Conservation (phyloP, 768 basidiomycete species). For the Cystoderma amianthinum region DNA sequence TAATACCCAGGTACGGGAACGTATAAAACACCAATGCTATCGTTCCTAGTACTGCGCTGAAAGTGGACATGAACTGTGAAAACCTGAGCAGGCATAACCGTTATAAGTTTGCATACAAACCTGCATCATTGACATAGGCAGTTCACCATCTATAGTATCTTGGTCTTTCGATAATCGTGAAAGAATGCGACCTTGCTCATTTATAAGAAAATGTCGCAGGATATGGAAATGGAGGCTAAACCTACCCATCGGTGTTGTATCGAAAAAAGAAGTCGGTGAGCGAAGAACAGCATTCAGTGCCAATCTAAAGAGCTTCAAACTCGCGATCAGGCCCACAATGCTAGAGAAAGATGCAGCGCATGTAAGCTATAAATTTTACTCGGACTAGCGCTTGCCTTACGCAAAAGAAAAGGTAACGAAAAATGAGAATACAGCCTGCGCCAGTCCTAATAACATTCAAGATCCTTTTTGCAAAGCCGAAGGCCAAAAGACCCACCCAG, state of each 20-base stretch:
- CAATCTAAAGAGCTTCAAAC: conserved; percentile 44
- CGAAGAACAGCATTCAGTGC: conserved; percentile 51
- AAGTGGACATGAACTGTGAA: conserved; percentile 29
- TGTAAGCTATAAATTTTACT: background rate
- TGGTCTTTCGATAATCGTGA: conserved; percentile 58
- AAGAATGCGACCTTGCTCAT: conserved; percentile 54
- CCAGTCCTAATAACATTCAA: conserved; percentile 25
- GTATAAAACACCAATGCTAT: conserved; percentile 60
- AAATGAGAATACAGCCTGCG: conserved; percentile 46
- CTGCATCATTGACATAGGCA: conserved; percentile 41
- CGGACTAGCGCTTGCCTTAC: conserved; percentile 25
- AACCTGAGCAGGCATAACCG: no score
- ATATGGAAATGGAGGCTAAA: no score
- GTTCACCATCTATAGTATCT: conserved; percentile 45
- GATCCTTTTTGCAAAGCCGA: background rate
- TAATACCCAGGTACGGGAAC: conserved; percentile 60
- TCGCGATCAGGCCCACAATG: conserved; percentile 28
- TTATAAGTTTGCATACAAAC: conserved; percentile 17
- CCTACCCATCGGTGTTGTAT: conserved; percentile 63
- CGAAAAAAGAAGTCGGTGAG: conserved; percentile 64
- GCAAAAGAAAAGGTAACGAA: conserved; percentile 39
- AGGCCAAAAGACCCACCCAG: conserved; percentile 22
- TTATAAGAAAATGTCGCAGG: no score
- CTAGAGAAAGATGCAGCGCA: conserved; percentile 16
- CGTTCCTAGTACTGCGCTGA: conserved; percentile 44